These are phyloP conservation scores for Eutrema salsugineum DNA, from an alignment of 441 rosid species.

Conservation along the genomic window DNA sequence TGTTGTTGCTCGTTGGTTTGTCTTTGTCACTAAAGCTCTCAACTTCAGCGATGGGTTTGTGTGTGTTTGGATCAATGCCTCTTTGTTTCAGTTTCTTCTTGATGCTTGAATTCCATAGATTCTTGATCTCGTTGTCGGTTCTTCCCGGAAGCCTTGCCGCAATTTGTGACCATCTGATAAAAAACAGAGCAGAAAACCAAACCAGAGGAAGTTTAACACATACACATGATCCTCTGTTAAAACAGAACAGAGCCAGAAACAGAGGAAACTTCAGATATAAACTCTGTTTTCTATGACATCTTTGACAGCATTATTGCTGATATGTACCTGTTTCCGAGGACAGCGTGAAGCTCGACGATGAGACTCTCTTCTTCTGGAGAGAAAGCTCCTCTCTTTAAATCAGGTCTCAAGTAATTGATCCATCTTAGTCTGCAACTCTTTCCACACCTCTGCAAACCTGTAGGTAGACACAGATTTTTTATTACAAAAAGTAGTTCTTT, in stretches of 20 bases:
- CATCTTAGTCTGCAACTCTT: conserved; percentile 83
- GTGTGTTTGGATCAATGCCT: conserved; percentile 83
- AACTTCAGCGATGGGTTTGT: conserved; percentile 54
- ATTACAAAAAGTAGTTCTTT: background rate
- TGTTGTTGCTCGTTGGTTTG: conserved; percentile 24
- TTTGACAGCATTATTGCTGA: background rate
- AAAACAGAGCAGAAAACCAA: background rate
- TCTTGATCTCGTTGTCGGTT: conserved; percentile 83
- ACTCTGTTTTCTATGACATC: conserved; percentile 1
- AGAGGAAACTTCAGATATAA: background rate
- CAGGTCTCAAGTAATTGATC: conserved; percentile 89
- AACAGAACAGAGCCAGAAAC: conserved; percentile 16
- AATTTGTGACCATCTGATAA: conserved; percentile 79
- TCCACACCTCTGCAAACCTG: conserved; percentile 83
- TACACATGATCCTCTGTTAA: conserved; percentile 1
- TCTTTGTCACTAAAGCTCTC: conserved; percentile 36
- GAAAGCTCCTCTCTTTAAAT: conserved; percentile 84
- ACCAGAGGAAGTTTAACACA: background rate
- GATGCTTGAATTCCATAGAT: conserved; percentile 76
- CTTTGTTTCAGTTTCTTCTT: conserved; percentile 75
- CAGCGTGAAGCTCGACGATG: conserved; percentile 72
- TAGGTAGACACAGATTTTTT: background rate
- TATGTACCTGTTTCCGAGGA: conserved; percentile 72
- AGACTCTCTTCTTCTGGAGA: conserved; percentile 72
- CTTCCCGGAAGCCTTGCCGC: conserved; percentile 76